A percentile compares a stretch with the other conserved stretches of the same genome.
Evolutionary conservation across 1,284 basidiomycete genomes (phyloP).

Genomic region (Meira miltonrushii): DNA sequence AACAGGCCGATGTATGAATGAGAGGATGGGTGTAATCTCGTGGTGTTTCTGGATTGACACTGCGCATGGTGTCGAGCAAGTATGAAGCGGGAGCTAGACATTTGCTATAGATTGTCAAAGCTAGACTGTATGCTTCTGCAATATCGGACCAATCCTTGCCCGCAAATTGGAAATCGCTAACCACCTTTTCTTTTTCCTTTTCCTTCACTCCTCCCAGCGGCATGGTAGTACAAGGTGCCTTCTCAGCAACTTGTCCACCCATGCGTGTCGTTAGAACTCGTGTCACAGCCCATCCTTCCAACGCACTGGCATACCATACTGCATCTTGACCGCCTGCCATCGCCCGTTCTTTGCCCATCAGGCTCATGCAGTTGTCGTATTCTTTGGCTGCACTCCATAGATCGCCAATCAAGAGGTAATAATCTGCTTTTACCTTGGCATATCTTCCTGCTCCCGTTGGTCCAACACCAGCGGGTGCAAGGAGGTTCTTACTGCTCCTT

Average conservation of each 20-base stretch:
- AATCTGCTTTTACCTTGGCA: constrained; percentile 43
- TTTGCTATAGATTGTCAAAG: constrained; percentile 45
- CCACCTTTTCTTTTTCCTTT: constrained; percentile 33
- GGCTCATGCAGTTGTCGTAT: constrained; percentile 33
- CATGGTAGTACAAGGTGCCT: constrained; percentile 13
- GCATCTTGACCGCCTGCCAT: constrained; percentile 51
- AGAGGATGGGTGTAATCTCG: constrained; percentile 50
- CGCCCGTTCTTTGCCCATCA: constrained; percentile 40
- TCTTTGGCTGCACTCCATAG: constrained; percentile 42
- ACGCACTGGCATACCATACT: constrained; percentile 48
- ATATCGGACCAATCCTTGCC: constrained; percentile 42
- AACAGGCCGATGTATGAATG: constrained; percentile 43
- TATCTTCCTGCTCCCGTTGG: constrained; percentile 34
- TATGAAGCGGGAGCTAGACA: constrained; percentile 46
- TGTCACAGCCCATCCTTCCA: constrained; percentile 50
- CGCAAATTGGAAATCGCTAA: constrained; percentile 24
- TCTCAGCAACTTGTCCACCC: constrained; percentile 41
- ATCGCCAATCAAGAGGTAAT: constrained; percentile 40
- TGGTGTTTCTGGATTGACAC: constrained; percentile 44
- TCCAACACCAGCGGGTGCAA: constrained; percentile 16
- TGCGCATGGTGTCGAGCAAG: constrained; percentile 31
- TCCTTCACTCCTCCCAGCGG: constrained; percentile 20
- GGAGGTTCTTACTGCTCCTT: constrained; percentile 3
- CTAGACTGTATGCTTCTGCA: constrained; percentile 47
- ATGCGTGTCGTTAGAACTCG: constrained; percentile 38